These are phyloP conservation scores for Scutellaria barbata DNA, from an alignment of 257 asterid genomes.

Conservation along the genomic window DNA sequence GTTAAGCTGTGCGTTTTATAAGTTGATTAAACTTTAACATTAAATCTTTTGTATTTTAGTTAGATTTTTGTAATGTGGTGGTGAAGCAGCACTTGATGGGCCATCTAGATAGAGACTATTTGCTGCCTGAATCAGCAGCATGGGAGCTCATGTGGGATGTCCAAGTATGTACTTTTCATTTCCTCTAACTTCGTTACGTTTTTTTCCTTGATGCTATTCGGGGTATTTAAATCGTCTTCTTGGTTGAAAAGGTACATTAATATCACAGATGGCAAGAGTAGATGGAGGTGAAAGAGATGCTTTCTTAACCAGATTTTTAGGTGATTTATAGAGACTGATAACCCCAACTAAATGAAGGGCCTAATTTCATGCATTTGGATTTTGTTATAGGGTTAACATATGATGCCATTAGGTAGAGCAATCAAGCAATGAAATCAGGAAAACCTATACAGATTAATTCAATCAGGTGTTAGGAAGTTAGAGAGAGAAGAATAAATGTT, in stretches of 20 bases:
- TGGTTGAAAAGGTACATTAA: neutral
- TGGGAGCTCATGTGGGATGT: slow-evolving; percentile 87
- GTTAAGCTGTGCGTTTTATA: slow-evolving; percentile 33
- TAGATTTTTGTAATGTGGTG: slow-evolving; percentile 50
- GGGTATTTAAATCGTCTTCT: slow-evolving; percentile 6
- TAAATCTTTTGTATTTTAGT: slow-evolving; percentile 35
- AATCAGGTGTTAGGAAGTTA: slow-evolving; percentile 31
- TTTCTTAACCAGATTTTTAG: slow-evolving; percentile 41
- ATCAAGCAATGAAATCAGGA: neutral
- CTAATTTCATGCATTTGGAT: slow-evolving; percentile 16
- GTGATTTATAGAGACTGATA: slow-evolving; percentile 31
- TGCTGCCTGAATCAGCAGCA: slow-evolving; percentile 56
- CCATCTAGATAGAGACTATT: slow-evolving; percentile 43
- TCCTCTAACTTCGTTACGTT: slow-evolving; percentile 20
- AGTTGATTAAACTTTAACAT: slow-evolving; percentile 40
- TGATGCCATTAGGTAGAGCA: neutral
- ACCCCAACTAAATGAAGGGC: slow-evolving; percentile 24
- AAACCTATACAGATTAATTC: slow-evolving; percentile 8
- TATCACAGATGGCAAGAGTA: slow-evolving; percentile 8
- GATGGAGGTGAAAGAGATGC: slow-evolving; percentile 30
- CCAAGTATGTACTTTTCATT: slow-evolving; percentile 37
- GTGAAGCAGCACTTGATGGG: slow-evolving; percentile 54
- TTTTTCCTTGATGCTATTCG: slow-evolving; percentile 26
- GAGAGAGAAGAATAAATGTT: slow-evolving; percentile 35
- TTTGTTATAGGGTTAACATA: neutral